Evolutionary conservation across 1,284 basidiomycete genomes (phyloP), one percentile per base, ranked within the genome.

Genomic region (Trichosporon faecale): DNA sequence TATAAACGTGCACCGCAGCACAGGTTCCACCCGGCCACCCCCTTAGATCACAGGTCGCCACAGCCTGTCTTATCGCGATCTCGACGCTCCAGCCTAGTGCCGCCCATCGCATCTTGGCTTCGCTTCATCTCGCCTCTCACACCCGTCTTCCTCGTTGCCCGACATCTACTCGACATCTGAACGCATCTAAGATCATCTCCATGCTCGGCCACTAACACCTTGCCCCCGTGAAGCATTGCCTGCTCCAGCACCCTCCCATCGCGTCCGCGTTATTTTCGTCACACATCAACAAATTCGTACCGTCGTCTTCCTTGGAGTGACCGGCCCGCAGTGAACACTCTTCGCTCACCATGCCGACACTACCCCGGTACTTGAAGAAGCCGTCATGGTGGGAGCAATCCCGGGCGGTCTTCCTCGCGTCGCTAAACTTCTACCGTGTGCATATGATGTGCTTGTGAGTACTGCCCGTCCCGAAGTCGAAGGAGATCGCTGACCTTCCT

Each of bases 401-500:
- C 35, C 18, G 9, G n/a, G 25, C 55, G 29, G n/a, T 60, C 18
- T 37, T 66, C 25, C 5, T 18, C 23, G 72, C 74, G 37, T 74
- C 74, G 46, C 75, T 83, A 64, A 84, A 84, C 73, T 84, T 84
- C 64, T 84, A 84, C 63, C 77, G 83, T 25, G 74, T 84, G 7
- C 85, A 86, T 70, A 75, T 86, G 68, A 67, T 85, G 40, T 77
- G 80, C 68, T 86, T 86, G 72, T 73, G 65, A 71, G 72, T 73
- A n/a, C 9, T 12, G 27, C 18, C n/a, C 31, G 55, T n/a, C 25
- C 23, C 14, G 3, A 12, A 11, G 16, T 16, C 11, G 14, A 23
- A 14, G 11, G 8, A 14, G 7, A 23, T 14, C 23, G 63, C 70
- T 70, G 46, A 68, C 66, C 27, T 29, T n/a, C 31, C 5, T 21